These are phyloP conservation scores for Tricholoma matsutake DNA, from an alignment of 768 basidiomycete species.

Conservation along the genomic window DNA sequence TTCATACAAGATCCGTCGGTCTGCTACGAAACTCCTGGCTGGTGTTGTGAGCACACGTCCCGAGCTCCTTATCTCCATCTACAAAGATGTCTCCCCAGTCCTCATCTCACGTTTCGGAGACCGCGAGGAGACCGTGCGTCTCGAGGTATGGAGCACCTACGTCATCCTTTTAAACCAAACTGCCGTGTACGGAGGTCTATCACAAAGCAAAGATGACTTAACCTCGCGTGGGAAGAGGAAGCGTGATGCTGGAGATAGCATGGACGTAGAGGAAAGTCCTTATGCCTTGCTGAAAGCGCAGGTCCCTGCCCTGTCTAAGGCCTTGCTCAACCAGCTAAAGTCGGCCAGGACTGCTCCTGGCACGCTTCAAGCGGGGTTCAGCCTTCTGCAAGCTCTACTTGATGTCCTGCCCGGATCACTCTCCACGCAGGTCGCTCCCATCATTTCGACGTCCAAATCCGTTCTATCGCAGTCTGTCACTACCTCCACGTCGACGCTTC, in stretches of 20 bases:
- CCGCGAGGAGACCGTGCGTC: conserved; percentile 89
- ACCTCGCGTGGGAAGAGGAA: conserved; percentile 69
- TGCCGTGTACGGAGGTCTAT: conserved; percentile 66
- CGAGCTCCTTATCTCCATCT: conserved; percentile 76
- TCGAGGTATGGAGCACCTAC: conserved; percentile 92
- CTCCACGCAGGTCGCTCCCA: conserved; percentile 58
- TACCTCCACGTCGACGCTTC: conserved; percentile 77
- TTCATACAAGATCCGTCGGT: conserved; percentile 95
- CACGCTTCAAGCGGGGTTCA: conserved; percentile 85
- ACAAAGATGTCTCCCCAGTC: conserved; percentile 82
- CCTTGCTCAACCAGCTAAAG: conserved; percentile 82
- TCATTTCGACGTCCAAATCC: conserved; percentile 61
- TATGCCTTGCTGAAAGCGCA: conserved; percentile 69
- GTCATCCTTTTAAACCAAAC: conserved; percentile 81
- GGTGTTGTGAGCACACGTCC: conserved; percentile 88
- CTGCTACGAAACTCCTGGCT: conserved; percentile 85
- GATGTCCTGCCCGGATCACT: conserved; percentile 83
- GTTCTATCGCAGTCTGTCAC: conserved; percentile 67
- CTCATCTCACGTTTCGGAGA: conserved; percentile 91
- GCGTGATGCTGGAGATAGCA: conserved; percentile 65
- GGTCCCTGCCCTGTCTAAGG: conserved; percentile 75
- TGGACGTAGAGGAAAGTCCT: conserved; percentile 75
- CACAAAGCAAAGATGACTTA: conserved; percentile 49
- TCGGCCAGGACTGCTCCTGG: conserved; percentile 71
- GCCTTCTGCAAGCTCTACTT: conserved; percentile 70